phyloP scores from a whole-genome alignment of 2,329 filamentous ascomycete species.

The Emergomyces pasteurianus region DNA sequence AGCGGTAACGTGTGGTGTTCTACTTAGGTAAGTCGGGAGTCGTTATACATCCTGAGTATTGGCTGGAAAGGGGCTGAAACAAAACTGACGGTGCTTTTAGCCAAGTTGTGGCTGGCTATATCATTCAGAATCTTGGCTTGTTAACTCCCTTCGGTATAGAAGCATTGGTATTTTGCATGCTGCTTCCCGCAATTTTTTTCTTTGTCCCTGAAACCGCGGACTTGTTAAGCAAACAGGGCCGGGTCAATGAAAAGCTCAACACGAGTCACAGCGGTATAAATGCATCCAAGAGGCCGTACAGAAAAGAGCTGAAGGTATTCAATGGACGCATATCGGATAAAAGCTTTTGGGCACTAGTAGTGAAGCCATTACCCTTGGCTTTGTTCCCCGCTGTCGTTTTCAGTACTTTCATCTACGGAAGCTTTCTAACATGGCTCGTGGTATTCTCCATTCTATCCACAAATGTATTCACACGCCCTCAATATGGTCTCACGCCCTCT shows the following conservation, averaged over 20 bases:
- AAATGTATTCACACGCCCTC: slow-evolving; percentile 19
- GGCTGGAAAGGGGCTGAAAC: not conserved
- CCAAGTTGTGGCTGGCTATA: slow-evolving; percentile 33
- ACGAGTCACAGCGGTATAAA: not conserved
- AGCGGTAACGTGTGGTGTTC: slow-evolving; percentile 18
- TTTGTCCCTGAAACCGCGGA: slow-evolving; percentile 36
- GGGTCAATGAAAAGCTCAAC: not conserved
- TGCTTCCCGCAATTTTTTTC: slow-evolving; percentile 33
- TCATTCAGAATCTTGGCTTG: slow-evolving; percentile 25
- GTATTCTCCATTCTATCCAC: slow-evolving; percentile 26
- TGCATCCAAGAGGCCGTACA: not conserved
- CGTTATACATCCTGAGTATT: no score
- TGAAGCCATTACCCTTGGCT: slow-evolving; percentile 17
- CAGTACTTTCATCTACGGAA: slow-evolving; percentile 25
- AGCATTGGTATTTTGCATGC: slow-evolving; percentile 31
- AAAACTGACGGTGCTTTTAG: slow-evolving; percentile 12
- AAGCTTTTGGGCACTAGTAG: slow-evolving; percentile 8
- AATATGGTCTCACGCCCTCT: slow-evolving; percentile 25
- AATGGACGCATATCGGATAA: slow-evolving; percentile 6
- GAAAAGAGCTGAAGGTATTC: slow-evolving; percentile 3
- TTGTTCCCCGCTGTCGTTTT: slow-evolving; percentile 24
- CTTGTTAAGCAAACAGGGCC: not conserved
- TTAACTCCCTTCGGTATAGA: slow-evolving; percentile 28
- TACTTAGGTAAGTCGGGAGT: slow-evolving; percentile 14
- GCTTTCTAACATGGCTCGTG: slow-evolving; percentile 25